These are phyloP conservation scores for Rosa chinensis DNA, from an alignment of 306 rosid species.

Conservation along the genomic window DNA sequence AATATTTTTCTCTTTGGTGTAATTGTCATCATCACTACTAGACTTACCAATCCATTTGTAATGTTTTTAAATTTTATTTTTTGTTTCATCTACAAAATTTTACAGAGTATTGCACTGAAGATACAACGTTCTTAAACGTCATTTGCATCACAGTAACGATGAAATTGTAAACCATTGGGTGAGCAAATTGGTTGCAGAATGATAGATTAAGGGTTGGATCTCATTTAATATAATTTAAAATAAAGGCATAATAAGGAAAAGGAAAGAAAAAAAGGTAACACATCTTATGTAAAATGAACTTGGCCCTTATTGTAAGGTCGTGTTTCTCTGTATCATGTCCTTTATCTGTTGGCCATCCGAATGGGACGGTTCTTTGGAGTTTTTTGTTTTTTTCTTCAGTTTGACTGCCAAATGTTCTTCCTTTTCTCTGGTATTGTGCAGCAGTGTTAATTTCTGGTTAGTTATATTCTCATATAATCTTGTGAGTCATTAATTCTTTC, in stretches of 20 bases:
- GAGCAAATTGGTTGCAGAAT: not conserved
- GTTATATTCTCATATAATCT: not conserved
- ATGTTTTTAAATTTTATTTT: not conserved
- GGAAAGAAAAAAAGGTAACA: not conserved
- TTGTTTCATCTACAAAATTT: not conserved
- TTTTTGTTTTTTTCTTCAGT: not conserved
- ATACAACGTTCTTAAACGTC: not conserved
- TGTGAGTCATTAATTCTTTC: constrained; percentile 8
- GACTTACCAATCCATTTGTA: not conserved
- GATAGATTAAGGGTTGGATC: not conserved
- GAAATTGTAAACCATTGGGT: not conserved
- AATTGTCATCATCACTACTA: not conserved
- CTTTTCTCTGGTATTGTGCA: not conserved
- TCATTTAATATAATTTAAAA: not conserved
- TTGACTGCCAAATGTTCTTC: not conserved
- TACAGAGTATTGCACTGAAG: not conserved
- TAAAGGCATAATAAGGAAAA: not conserved
- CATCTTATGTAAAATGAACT: not conserved
- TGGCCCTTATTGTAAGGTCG: no score
- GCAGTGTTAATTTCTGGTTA: not conserved
- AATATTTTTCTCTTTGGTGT: not conserved
- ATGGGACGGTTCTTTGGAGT: no score
- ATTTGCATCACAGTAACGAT: not conserved
- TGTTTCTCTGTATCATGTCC: not conserved
- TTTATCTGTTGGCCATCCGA: not conserved